Evolutionary conservation across 768 basidiomycete genomes (phyloP).

Genomic region (Trametes cingulata): DNA sequence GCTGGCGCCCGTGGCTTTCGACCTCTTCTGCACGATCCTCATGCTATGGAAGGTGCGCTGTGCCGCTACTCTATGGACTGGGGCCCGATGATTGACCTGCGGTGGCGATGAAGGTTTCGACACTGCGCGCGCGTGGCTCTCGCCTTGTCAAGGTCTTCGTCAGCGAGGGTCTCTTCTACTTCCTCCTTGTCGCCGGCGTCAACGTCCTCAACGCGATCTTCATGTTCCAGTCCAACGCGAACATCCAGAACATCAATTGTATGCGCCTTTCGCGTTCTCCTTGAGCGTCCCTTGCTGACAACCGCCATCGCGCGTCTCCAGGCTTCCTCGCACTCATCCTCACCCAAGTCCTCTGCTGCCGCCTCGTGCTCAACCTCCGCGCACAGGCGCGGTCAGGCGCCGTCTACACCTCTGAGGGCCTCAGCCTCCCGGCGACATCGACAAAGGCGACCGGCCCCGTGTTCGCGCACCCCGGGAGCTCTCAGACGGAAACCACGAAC

Average conservation of each 20-base stretch:
- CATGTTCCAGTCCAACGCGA: slow-evolving; percentile 14
- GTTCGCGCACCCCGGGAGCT: neutral
- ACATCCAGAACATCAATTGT: slow-evolving; percentile 16
- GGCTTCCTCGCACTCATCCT: slow-evolving; percentile 14
- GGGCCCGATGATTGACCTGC: neutral
- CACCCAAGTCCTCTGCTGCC: slow-evolving; percentile 13
- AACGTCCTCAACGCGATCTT: slow-evolving; percentile 16
- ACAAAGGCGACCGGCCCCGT: neutral
- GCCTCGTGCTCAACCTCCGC: slow-evolving; percentile 14
- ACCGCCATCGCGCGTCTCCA: neutral
- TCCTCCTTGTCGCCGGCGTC: slow-evolving; percentile 6
- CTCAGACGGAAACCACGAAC: neutral
- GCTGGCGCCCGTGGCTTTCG: slow-evolving; percentile 16
- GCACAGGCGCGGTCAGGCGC: neutral
- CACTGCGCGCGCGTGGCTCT: slow-evolving; percentile 4
- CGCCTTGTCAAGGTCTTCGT: slow-evolving; percentile 13
- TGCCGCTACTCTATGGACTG: neutral
- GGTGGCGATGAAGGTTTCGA: neutral
- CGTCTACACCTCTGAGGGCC: neutral
- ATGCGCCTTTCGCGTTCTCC: neutral
- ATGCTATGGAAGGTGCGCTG: slow-evolving; percentile 6
- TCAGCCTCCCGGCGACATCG: neutral
- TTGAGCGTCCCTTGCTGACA: neutral
- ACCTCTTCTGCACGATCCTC: slow-evolving; percentile 11
- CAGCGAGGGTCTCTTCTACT: slow-evolving; percentile 11